phyloP scores from a whole-genome alignment of 1,284 basidiomycete species.

The Apiotrichum montevideense region DNA sequence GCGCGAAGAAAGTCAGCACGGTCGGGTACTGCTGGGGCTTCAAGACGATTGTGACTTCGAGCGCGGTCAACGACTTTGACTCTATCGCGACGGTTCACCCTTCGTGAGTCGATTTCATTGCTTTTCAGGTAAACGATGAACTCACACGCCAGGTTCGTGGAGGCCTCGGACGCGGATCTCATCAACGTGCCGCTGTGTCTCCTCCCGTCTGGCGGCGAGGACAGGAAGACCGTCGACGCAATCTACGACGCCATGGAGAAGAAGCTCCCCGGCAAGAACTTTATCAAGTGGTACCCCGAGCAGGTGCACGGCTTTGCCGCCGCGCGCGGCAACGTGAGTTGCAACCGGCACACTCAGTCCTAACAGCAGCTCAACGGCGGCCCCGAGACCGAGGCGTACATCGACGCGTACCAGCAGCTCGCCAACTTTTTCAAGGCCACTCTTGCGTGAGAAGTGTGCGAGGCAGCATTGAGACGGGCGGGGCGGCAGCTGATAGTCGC shows the following conservation, averaged over 20 bases:
- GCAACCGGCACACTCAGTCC: neutral
- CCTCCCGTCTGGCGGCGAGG: constrained; percentile 48
- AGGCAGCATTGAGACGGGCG: too few relatives aligned
- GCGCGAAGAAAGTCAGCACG: constrained; percentile 39
- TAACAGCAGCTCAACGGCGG: constrained; percentile 23
- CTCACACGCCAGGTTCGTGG: constrained; percentile 32
- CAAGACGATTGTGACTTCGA: constrained; percentile 28
- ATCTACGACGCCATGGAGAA: constrained; percentile 39
- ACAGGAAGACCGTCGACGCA: constrained; percentile 35
- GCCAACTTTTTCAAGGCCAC: constrained; percentile 24
- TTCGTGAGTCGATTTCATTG: constrained; percentile 29
- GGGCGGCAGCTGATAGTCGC: too few relatives aligned
- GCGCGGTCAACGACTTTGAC: constrained; percentile 22
- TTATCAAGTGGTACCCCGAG: constrained; percentile 43
- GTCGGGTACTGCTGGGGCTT: constrained; percentile 49
- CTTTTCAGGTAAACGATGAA: neutral
- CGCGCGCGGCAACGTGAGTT: constrained; percentile 45
- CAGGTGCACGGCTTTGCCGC: constrained; percentile 47
- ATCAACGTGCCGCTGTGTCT: constrained; percentile 45
- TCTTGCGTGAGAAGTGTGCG: too few relatives aligned
- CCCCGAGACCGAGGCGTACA: constrained; percentile 20
- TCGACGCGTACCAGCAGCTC: constrained; percentile 24
- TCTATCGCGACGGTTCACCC: constrained; percentile 41
- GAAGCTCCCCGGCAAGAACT: constrained; percentile 42
- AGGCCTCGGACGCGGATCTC: constrained; percentile 41